Conservation (phyloP, 2,329 filamentous ascomycete genomes). For the Claviceps maximensis region DNA sequence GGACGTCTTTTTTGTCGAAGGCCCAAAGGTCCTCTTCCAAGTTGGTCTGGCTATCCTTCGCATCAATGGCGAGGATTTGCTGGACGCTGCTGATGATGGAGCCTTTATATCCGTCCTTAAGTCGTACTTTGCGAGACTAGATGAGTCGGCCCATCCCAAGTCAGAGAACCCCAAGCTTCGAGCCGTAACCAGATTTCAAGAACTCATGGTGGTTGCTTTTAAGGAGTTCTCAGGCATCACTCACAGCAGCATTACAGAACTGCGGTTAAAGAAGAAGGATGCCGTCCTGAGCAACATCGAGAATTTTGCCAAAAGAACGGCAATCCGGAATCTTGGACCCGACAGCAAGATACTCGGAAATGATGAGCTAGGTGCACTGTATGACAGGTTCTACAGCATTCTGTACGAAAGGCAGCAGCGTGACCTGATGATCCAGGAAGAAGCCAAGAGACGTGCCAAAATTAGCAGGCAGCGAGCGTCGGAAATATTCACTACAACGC, state of each 20-base stretch:
- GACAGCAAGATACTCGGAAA: constrained; percentile 83
- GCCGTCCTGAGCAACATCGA: constrained; percentile 92
- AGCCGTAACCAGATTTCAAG: constrained; percentile 90
- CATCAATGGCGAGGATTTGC: constrained; percentile 89
- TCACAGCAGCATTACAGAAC: constrained; percentile 78
- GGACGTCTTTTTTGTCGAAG: constrained; percentile 96
- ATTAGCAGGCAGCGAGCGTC: constrained; percentile 33
- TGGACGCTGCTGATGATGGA: constrained; percentile 88
- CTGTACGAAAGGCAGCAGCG: constrained; percentile 86
- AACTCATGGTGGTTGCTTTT: constrained; percentile 97
- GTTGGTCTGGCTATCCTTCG: constrained; percentile 91
- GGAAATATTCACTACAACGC: constrained; percentile 22
- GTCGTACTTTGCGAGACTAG: constrained; percentile 80
- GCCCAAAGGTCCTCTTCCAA: constrained; percentile 93
- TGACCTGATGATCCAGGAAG: constrained; percentile 62
- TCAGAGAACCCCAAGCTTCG: constrained; percentile 91
- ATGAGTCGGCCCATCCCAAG: constrained; percentile 90
- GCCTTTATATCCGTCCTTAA: constrained; percentile 95
- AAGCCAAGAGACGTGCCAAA: constrained; percentile 53
- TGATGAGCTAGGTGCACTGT: constrained; percentile 78
- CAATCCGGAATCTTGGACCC: constrained; percentile 86
- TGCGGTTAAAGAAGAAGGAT: constrained; percentile 85
- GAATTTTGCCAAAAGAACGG: constrained; percentile 91
- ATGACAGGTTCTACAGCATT: constrained; percentile 87
- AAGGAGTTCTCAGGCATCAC: constrained; percentile 96